Conservation (phyloP, 1,139 yeast species). For the Wickerhamiella pararugosa region DNA sequence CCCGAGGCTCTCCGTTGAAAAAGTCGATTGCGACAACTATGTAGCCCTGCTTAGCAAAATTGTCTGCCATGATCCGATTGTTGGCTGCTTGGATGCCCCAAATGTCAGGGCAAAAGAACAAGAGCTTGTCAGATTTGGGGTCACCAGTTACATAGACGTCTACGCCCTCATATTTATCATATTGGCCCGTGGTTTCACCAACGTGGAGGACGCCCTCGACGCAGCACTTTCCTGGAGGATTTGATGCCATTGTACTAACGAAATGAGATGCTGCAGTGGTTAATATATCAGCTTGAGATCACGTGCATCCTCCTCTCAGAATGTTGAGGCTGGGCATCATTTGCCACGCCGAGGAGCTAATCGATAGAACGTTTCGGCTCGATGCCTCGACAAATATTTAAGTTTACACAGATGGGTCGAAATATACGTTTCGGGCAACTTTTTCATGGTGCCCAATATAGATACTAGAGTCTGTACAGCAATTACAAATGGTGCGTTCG, state of each 20-base stretch:
- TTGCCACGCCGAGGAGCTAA: too few relatives aligned
- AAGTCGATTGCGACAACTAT: conserved; percentile 63
- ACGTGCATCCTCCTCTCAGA: too few relatives aligned
- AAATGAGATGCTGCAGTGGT: neutral
- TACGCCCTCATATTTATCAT: conserved; percentile 31
- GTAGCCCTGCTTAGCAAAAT: conserved; percentile 46
- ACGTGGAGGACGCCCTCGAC: conserved; percentile 19
- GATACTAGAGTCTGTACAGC: too few relatives aligned
- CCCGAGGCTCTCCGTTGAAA: conserved; percentile 38
- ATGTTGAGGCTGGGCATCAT: too few relatives aligned
- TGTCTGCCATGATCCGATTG: conserved; percentile 51
- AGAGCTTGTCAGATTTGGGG: conserved; percentile 30
- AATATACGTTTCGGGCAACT: too few relatives aligned
- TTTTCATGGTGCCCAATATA: too few relatives aligned
- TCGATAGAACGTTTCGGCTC: too few relatives aligned
- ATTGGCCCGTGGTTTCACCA: conserved; percentile 31
- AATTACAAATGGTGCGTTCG: too few relatives aligned
- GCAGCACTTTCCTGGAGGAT: conserved; percentile 21
- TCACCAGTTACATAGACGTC: conserved; percentile 45
- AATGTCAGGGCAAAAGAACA: conserved; percentile 56
- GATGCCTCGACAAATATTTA: too few relatives aligned
- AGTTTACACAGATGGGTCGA: too few relatives aligned
- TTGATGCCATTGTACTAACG: conserved; percentile 19
- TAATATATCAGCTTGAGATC: too few relatives aligned
- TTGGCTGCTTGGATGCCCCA: conserved; percentile 48